These are phyloP conservation scores for Fusarium sp. DNA, from an alignment of 2,329 filamentous ascomycete genomes.

Conservation along the genomic window DNA sequence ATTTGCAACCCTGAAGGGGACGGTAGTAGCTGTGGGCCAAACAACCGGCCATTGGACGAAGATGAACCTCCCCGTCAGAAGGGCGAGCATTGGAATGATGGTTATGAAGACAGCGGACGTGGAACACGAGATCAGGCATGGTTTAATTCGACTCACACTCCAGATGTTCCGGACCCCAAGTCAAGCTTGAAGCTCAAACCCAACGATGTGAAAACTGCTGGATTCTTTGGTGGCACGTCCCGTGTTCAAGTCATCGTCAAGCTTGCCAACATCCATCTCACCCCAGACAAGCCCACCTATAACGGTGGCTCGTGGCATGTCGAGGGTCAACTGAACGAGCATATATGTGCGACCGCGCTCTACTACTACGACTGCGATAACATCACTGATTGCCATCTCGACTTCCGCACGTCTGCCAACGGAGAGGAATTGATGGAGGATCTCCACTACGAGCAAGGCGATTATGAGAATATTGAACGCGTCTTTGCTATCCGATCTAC, in stretches of 20 bases:
- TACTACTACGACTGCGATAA: conserved; percentile 72
- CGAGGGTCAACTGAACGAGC: conserved; percentile 69
- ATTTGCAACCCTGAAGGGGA: conserved; percentile 20
- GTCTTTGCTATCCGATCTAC: conserved; percentile 50
- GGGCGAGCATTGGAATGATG: conserved; percentile 21
- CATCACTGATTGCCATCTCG: conserved; percentile 62
- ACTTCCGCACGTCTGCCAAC: conserved; percentile 59
- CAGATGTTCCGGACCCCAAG: conserved; percentile 16
- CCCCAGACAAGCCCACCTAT: conserved; percentile 66
- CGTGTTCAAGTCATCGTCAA: conserved; percentile 72
- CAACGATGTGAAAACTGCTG: conserved; percentile 39
- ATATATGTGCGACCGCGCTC: conserved; percentile 70
- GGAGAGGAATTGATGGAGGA: conserved; percentile 42
- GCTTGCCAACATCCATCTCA: conserved; percentile 69
- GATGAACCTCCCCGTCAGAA: conserved; percentile 41
- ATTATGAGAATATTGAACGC: conserved; percentile 49
- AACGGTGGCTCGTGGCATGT: conserved; percentile 65
- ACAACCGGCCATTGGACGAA: conserved; percentile 26
- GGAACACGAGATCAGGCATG: conserved; percentile 44
- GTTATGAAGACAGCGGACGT: conserved; percentile 39
- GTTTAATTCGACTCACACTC: conserved; percentile 45
- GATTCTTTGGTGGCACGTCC: conserved; percentile 46
- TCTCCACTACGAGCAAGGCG: conserved; percentile 48
- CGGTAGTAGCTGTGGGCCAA: not conserved
- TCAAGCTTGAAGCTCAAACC: conserved; percentile 18